phyloP scores from a whole-genome alignment of 179 eudicot species.

The Amaranthus tricolor region DNA sequence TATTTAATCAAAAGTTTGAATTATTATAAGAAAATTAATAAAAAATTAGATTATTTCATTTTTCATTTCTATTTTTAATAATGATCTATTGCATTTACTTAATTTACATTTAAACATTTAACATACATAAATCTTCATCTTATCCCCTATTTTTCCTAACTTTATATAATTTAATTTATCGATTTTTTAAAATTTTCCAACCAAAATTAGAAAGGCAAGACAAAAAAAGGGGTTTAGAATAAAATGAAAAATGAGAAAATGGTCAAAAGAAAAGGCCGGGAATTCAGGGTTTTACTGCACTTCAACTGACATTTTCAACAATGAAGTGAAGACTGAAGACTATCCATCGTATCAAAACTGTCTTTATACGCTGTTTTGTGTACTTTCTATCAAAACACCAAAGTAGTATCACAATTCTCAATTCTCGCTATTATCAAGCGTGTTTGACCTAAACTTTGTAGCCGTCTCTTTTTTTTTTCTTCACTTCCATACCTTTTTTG shows the following conservation, averaged over 20 bases:
- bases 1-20: too few relatives aligned
- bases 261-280: constrained; percentile 31
- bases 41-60: too few relatives aligned
- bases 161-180: too few relatives aligned
- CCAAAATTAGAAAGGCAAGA: background rate
- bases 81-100: too few relatives aligned
- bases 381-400: too few relatives aligned
- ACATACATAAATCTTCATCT: too few relatives aligned
- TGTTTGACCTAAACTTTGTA: constrained; percentile 27
- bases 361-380: constrained; percentile 18
- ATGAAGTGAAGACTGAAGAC: background rate
- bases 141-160: too few relatives aligned
- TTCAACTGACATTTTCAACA: constrained; percentile 10
- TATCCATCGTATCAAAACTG: constrained; percentile 9
- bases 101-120: too few relatives aligned
- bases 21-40: too few relatives aligned
- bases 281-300: constrained; percentile 17
- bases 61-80: too few relatives aligned
- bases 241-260: background rate
- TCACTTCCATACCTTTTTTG: background rate
- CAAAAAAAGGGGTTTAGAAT: background rate
- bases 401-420: background rate
- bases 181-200: too few relatives aligned
- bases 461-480: constrained; percentile 11
- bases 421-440: constrained; percentile 9